Evolutionary conservation across 2,329 filamentous ascomycete genomes (phyloP).

Genomic region (Microsporum ferrugineum): DNA sequence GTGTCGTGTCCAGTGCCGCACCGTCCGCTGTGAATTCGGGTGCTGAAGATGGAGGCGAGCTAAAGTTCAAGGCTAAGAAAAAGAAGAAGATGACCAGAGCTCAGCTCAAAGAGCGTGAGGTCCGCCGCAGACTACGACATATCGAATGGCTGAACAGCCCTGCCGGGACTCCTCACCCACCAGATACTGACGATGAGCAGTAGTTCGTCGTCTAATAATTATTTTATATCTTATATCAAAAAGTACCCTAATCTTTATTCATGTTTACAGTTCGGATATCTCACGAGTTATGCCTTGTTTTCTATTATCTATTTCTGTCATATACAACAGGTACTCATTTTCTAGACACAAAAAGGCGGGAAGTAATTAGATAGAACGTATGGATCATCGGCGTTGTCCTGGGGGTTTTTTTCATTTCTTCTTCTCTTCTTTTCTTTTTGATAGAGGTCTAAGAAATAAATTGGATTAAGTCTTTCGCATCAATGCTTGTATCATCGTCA

Average conservation of each 20-base stretch:
- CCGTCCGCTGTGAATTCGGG: constrained; percentile 64
- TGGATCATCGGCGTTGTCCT: neutral
- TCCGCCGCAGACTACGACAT: constrained; percentile 73
- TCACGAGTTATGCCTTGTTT: constrained; percentile 2
- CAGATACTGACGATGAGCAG: constrained; percentile 66
- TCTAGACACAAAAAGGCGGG: neutral
- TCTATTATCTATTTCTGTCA: neutral
- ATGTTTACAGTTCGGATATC: constrained; percentile 1
- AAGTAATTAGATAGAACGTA: neutral
- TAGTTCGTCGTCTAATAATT: neutral
- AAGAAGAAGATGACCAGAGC: constrained; percentile 99
- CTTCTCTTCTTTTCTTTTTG: neutral
- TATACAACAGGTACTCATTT: neutral
- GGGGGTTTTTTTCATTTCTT: neutral
- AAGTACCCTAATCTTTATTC: constrained; percentile 7
- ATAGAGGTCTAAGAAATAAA: neutral
- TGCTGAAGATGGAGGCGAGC: constrained; percentile 58
- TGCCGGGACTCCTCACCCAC: constrained; percentile 68
- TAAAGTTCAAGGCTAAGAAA: constrained; percentile 82
- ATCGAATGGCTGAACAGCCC: constrained; percentile 68
- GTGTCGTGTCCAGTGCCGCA: constrained; percentile 47
- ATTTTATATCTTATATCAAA: constrained; percentile 4
- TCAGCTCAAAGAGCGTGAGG: constrained; percentile 87
- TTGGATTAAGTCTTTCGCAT: neutral
- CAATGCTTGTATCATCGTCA: neutral